Evolutionary conservation across 148 eudicot species (phyloP).

Genomic region (Rhododendron griersonianum): DNA sequence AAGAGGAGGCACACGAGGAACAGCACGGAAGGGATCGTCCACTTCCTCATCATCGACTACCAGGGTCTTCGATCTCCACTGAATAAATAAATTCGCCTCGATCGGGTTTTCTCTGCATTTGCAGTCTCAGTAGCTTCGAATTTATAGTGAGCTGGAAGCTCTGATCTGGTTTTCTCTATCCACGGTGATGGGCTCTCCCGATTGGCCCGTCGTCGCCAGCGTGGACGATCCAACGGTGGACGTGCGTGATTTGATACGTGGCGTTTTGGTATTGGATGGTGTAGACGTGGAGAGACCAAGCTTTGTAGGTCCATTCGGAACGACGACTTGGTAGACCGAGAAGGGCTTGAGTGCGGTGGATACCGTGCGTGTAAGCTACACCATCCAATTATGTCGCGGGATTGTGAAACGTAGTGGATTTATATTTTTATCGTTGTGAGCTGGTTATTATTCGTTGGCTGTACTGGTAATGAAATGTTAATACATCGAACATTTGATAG

Average conservation of each 20-base stretch:
- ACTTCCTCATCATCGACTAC: constrained; percentile 62
- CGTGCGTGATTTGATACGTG: constrained; percentile 28
- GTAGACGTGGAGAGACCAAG: constrained; percentile 36
- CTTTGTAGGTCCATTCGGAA: neutral
- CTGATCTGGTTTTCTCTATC: neutral
- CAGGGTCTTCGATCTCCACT: neutral
- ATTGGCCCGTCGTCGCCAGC: constrained; percentile 35
- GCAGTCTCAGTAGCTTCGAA: neutral
- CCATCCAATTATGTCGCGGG: neutral
- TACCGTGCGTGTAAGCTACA: neutral
- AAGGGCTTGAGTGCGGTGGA: neutral
- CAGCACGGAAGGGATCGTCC: constrained; percentile 72
- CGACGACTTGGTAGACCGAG: neutral
- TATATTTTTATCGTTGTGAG: too few relatives aligned
- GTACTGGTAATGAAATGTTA: neutral
- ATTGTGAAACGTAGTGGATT: neutral
- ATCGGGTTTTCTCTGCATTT: constrained; percentile 7
- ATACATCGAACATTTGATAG: neutral
- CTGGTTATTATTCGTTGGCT: neutral
- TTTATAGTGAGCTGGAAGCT: constrained; percentile 14
- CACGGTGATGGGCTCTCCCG: constrained; percentile 11
- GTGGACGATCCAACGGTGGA: constrained; percentile 59
- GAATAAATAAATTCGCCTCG: neutral
- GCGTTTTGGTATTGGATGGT: constrained; percentile 39
- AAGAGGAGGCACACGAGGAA: constrained; percentile 72